Percentiles rank a stretch among this genome's conserved stretches.
Evolutionary conservation across 768 basidiomycete genomes (phyloP).

Genomic region (Russula griseocarnosa): DNA sequence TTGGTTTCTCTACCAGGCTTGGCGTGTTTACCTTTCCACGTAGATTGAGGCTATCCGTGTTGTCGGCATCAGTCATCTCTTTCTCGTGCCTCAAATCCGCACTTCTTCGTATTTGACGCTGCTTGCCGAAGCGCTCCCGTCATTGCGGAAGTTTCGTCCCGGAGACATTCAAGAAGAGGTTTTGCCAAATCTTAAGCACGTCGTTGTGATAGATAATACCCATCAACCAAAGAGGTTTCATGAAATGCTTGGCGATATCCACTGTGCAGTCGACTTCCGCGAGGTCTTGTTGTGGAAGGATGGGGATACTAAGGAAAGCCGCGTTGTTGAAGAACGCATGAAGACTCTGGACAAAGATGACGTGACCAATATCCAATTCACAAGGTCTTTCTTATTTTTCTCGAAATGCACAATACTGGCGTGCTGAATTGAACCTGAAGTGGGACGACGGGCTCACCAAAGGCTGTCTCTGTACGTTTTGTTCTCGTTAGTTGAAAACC

Average conservation of each 20-base stretch:
- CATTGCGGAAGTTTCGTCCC: conserved; percentile 46
- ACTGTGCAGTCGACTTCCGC: conserved; percentile 61
- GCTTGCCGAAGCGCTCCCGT: conserved; percentile 55
- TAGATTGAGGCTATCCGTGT: conserved; percentile 62
- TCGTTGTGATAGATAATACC: conserved; percentile 66
- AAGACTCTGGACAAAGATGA: conserved; percentile 54
- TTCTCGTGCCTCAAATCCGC: conserved; percentile 67
- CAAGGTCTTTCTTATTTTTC: conserved; percentile 48
- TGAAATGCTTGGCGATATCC: conserved; percentile 41
- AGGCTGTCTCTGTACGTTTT: conserved; percentile 70
- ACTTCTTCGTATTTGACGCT: conserved; percentile 59
- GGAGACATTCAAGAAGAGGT: conserved; percentile 55
- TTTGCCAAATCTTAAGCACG: conserved; percentile 57
- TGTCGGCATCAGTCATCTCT: conserved; percentile 62
- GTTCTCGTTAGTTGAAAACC: neutral
- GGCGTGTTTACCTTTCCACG: conserved; percentile 1
- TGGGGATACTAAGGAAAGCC: conserved; percentile 40
- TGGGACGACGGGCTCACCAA: conserved; percentile 76
- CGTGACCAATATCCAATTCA: conserved; percentile 80
- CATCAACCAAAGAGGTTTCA: conserved; percentile 40
- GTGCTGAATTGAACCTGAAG: conserved; percentile 37
- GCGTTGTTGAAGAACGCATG: conserved; percentile 42
- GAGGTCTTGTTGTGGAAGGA: conserved; percentile 70
- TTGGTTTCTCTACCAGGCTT: neutral
- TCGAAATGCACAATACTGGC: conserved; percentile 2